Evolutionary conservation across 345 rosid genomes (phyloP).

Genomic region (Aquilaria sinensis): DNA sequence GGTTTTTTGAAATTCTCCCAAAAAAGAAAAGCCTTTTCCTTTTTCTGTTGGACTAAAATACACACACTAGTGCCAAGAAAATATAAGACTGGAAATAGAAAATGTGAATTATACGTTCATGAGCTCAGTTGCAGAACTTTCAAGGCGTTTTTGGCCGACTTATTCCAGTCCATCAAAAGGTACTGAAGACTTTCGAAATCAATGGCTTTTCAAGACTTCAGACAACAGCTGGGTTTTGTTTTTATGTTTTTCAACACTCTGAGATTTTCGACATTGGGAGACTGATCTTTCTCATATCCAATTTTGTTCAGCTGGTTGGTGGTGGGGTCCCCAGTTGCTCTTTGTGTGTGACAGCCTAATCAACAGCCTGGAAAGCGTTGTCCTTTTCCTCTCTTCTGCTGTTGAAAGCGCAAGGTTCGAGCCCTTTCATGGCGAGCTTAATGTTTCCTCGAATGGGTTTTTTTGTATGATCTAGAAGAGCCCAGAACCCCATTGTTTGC

Average conservation of each 20-base stretch:
- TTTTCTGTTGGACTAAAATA: too few relatives aligned
- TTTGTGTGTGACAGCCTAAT: conserved; percentile 63
- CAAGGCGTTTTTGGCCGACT: conserved; percentile 16
- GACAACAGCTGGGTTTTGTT: conserved; percentile 5
- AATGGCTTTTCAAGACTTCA: not conserved
- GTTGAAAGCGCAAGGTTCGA: conserved; percentile 24
- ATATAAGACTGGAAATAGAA: too few relatives aligned
- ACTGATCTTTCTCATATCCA: conserved; percentile 1
- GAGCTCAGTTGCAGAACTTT: conserved; percentile 8
- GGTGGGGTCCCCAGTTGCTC: conserved; percentile 37
- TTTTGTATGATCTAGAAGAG: conserved; percentile 10
- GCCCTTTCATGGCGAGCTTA: conserved; percentile 22
- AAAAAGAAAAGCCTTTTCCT: too few relatives aligned
- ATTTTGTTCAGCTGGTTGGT: not conserved
- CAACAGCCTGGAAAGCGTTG: conserved; percentile 90
- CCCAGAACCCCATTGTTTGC: conserved; percentile 3
- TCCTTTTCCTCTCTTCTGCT: conserved; percentile 21
- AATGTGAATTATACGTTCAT: too few relatives aligned
- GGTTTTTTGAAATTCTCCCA: not conserved
- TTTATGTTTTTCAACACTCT: too few relatives aligned
- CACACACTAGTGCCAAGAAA: too few relatives aligned
- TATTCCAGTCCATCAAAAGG: conserved; percentile 9
- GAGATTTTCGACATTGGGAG: not conserved
- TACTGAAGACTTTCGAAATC: not conserved
- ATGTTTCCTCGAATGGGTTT: conserved; percentile 23